Base-by-base conservation (phyloP, 768 basidiomycete species). In the Suillus subaureus region DNA sequence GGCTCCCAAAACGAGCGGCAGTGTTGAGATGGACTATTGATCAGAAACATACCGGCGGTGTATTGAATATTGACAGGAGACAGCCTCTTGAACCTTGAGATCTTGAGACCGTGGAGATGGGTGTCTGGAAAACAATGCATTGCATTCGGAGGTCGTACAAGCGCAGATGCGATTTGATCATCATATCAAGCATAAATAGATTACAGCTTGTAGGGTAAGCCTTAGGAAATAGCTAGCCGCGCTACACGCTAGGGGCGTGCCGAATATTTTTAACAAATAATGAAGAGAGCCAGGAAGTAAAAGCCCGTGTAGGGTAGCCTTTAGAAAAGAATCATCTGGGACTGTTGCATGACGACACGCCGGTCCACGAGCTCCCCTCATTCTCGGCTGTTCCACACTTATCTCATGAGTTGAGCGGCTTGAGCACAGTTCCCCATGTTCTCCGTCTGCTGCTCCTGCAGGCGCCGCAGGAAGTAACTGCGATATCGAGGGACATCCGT, bases 341-440 rank as follows among this genome's bases (percentile, higher is more conserved):
- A 31, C 2, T 81, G 75, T 35, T 76, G 79, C 77, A 92, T 82
- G 12, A 81, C 78, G 61, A 81, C 77, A 40, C 90, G 82, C 91
- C 92, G 93, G 66, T 81, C 80, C 52, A 93, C 87, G 7, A 82
- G 78, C 51, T 71, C 74, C 5, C 64, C 70, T 31, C 61, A 68
- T 61, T 78, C 78, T 39, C 83, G 79, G 35, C 78, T 71, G 1
- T 63, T 62, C 92, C 92, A 93, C 57, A 94, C 83, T 43, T 75
- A 65, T 61, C 80, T 75, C 73, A 94, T 83, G 68, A 93, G 77
- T 11, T 67, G 56, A 56, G 75, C 77, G 39, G 90, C 87, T 51
- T 84, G 81, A 26, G 77, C 70, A 65, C 87, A 87, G 70, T 93
- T 93, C 37, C 92, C 92, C 35, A 90, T 82, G 6, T 80, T 80